Evolutionary conservation across 495 filamentous ascomycete genomes (phyloP), one percentile per base, ranked within the genome.

Genomic region (Lasiosphaeria miniovina): DNA sequence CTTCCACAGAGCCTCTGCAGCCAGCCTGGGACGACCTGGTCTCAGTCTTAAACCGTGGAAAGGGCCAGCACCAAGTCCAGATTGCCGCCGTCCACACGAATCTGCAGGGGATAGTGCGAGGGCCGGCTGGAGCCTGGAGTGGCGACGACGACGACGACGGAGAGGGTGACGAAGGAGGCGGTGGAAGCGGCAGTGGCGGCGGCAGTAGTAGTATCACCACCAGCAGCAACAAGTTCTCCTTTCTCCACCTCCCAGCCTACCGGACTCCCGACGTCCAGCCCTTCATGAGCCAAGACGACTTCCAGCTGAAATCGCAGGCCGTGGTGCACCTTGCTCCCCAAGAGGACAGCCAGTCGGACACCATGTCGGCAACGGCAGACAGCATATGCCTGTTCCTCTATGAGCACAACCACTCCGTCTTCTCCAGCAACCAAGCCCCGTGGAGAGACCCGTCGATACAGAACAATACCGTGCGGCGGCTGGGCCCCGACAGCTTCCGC

Each of bases 1-100:
- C 63, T 2, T 61, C 68, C 6, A 65, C 56, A 9, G 62, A 73
- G 35, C 78, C 77, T 10, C 65, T 71, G 48, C 67, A 71, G 36
- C 71, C 76, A 0, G 78, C 75, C 3, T 81, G 78, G 78, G 59
- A 74, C 49, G 76, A 78, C 55, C 54, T 68, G 38, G 51, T 78
- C 10, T 52, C 65, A 2, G 45, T 78, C 33, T 63, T 66, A 17
- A 69, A 65, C 4, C 41, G 52, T 0, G 65, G 64, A 11, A 68
- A 62, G 46, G 59, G 55, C 24, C 24, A 24, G 48, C 69, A 73
- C 57, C 57, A 57, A n/a, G 49, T 75, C 24, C 73, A 72, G 58
- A 65, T 78, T 17, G 68, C 74, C 12, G 76, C 72, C 12, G 64
- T 76, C 4, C 67, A 74, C 41, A 73, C 75, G 11, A 54, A 35